Conservation (phyloP, 306 rosid genomes). For the Dryas alaskensis region DNA sequence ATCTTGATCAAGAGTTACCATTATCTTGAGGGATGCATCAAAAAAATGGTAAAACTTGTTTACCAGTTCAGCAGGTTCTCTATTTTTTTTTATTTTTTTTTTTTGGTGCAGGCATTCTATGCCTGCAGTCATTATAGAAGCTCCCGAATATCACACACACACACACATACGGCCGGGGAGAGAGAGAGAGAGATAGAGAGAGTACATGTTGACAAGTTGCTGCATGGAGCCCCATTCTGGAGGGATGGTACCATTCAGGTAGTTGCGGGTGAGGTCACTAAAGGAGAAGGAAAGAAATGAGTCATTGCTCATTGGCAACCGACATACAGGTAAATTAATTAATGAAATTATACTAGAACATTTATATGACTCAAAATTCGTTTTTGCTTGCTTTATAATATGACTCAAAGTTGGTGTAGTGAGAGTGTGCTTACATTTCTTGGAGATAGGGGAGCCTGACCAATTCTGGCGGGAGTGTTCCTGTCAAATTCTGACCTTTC, state of each 20-base stretch:
- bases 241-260: slow-evolving; percentile 35
- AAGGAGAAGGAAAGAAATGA: background rate
- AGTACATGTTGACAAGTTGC: slow-evolving; percentile 17
- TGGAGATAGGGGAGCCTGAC: slow-evolving; percentile 44
- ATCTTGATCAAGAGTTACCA: no score
- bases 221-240: slow-evolving; percentile 25
- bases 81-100: no score
- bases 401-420: background rate
- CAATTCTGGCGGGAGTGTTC: slow-evolving; percentile 52
- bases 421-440: slow-evolving; percentile 39
- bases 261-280: slow-evolving; percentile 44
- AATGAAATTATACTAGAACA: background rate
- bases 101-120: no score
- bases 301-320: background rate
- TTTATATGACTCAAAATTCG: background rate
- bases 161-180: background rate
- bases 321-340: background rate
- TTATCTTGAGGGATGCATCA: no score
- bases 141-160: slow-evolving; percentile 4
- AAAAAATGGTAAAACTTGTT: no score
- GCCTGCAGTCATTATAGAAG: no score
- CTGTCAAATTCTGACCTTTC: slow-evolving; percentile 47
- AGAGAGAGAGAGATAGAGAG: background rate
- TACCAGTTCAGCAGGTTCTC: no score
- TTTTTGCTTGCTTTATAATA: no score